A percentile compares a stretch with the other conserved stretches of the same genome.
phyloP scores from a whole-genome alignment of 2,329 filamentous ascomycete species.

The Alternaria incomplexa region DNA sequence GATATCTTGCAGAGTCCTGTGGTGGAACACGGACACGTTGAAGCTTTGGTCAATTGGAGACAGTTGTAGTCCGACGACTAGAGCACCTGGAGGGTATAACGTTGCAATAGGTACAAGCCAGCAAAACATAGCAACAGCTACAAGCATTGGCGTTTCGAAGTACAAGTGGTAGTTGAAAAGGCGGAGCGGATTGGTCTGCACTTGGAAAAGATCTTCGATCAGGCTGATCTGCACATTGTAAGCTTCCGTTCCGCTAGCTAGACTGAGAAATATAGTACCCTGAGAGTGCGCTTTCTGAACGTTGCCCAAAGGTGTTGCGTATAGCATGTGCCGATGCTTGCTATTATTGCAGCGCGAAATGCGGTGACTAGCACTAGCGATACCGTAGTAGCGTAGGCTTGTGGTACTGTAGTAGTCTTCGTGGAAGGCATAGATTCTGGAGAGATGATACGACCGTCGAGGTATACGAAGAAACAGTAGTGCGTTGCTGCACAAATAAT shows the following conservation, averaged over 20 bases:
- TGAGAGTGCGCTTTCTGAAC: neutral
- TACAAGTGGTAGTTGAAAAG: neutral
- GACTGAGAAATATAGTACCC: neutral
- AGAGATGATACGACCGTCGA: neutral
- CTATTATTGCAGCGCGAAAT: neutral
- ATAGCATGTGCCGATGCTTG: neutral
- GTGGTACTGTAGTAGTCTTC: neutral
- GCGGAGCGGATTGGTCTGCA: neutral
- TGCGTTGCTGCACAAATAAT: neutral
- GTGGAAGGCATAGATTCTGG: neutral
- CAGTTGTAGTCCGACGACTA: neutral
- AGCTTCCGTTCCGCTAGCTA: accelerated
- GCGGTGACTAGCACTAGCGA: neutral
- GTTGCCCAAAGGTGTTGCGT: neutral
- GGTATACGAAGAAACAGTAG: neutral
- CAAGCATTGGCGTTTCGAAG: neutral
- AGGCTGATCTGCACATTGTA: neutral
- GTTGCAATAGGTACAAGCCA: neutral
- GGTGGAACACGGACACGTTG: neutral
- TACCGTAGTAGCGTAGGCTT: neutral
- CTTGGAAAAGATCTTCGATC: neutral
- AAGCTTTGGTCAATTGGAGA: neutral
- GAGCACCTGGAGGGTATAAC: neutral
- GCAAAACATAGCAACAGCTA: neutral
- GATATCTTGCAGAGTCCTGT: neutral